These are phyloP conservation scores for Brassica nigra DNA, from an alignment of 345 rosid species.

Conservation along the genomic window DNA sequence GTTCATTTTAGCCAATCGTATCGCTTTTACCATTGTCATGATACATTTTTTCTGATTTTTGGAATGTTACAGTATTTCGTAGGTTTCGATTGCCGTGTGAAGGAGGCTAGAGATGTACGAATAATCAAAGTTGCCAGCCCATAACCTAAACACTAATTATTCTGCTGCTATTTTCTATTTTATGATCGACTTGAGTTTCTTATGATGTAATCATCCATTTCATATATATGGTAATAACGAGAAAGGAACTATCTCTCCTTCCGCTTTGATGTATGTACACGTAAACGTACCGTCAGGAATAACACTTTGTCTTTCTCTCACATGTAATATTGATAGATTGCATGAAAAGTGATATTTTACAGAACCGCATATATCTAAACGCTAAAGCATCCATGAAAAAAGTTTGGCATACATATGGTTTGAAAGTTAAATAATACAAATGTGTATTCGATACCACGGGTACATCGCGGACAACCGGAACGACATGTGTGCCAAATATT, in stretches of 20 bases:
- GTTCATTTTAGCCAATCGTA: too few relatives aligned
- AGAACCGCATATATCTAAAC: neutral
- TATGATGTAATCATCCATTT: constrained; percentile 16
- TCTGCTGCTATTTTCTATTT: neutral
- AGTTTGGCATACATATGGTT: neutral
- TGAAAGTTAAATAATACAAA: neutral
- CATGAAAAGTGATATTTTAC: neutral
- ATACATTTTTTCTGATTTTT: constrained; percentile 9
- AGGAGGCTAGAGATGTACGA: constrained; percentile 20
- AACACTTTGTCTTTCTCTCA: neutral
- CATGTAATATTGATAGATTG: neutral
- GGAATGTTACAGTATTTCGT: constrained; percentile 26
- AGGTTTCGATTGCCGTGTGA: constrained; percentile 25
- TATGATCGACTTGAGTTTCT: neutral
- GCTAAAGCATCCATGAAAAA: neutral
- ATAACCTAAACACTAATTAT: constrained; percentile 10
- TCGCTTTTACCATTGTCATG: neutral
- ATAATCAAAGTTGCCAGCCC: constrained; percentile 27
- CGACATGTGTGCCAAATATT: too few relatives aligned
- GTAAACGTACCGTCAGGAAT: neutral
- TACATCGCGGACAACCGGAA: too few relatives aligned
- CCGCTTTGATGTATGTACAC: neutral
- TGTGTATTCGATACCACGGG: too few relatives aligned
- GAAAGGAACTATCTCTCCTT: neutral
- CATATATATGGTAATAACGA: constrained; percentile 15